Percentiles rank a stretch among this genome's conserved stretches.
phyloP scores from a whole-genome alignment of 192 early-diverging fungal species.

The Coemansia sp. region DNA sequence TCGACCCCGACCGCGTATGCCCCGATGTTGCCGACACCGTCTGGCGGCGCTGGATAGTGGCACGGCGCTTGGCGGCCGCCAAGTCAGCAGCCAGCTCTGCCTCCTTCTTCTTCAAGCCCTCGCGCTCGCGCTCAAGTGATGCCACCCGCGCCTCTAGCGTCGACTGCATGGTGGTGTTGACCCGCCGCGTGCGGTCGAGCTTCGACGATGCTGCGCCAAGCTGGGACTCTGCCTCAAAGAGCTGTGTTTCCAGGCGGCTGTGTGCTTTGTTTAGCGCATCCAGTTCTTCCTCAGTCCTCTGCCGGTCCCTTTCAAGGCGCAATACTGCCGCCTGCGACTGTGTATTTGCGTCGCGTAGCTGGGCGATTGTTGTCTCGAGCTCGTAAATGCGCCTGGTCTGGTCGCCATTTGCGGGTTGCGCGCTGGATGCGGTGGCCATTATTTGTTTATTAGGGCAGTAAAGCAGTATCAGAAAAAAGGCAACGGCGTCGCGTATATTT shows the following conservation, averaged over 20 bases:
- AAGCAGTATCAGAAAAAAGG: conserved; percentile 3
- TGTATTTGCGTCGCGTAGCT: conserved; percentile 40
- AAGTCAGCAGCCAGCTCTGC: conserved; percentile 42
- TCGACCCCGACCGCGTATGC: conserved; percentile 16
- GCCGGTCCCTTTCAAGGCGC: conserved; percentile 38
- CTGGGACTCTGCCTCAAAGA: conserved; percentile 40
- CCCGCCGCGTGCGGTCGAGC: conserved; percentile 36
- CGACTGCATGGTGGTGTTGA: conserved; percentile 20
- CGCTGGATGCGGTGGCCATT: conserved; percentile 7
- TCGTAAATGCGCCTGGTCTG: conserved; percentile 38
- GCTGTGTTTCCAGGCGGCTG: conserved; percentile 44
- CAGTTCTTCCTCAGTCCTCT: conserved; percentile 41
- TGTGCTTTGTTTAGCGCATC: conserved; percentile 43
- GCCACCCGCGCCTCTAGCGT: conserved; percentile 19
- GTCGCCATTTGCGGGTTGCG: conserved; percentile 17
- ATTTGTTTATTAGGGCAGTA: neutral
- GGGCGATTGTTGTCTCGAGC: conserved; percentile 36
- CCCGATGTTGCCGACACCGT: conserved; percentile 39
- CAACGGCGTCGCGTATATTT: neutral
- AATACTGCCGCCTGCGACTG: conserved; percentile 16
- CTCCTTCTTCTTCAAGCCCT: conserved; percentile 39
- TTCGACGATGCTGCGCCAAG: conserved; percentile 19
- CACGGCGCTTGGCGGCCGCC: conserved; percentile 43
- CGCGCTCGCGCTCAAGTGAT: conserved; percentile 45
- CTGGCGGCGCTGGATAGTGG: conserved; percentile 40